Conservation (phyloP, 495 filamentous ascomycete genomes). For the Neurospora sp. region DNA sequence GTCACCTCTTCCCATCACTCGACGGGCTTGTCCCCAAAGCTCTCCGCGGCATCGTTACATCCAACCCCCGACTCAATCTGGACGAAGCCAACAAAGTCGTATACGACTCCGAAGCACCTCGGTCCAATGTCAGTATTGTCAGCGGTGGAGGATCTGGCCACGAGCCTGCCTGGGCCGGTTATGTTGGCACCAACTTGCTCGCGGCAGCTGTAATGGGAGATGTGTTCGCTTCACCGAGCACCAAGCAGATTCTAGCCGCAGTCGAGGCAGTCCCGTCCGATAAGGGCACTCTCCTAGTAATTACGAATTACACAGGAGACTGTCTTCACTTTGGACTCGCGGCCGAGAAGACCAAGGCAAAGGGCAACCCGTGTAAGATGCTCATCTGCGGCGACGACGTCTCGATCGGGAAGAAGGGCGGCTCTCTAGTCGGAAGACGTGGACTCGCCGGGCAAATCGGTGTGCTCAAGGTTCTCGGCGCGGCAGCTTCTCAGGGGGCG, state of each 20-base stretch:
- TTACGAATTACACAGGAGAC: slow-evolving; percentile 59
- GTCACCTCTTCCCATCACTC: slow-evolving; percentile 34
- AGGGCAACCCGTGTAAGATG: slow-evolving; percentile 43
- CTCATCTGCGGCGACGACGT: slow-evolving; percentile 53
- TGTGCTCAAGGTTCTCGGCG: slow-evolving; percentile 31
- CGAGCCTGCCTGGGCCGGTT: slow-evolving; percentile 55
- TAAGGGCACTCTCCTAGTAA: slow-evolving; percentile 49
- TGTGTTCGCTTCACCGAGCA: slow-evolving; percentile 52
- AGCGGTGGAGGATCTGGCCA: slow-evolving; percentile 53
- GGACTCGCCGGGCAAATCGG: slow-evolving; percentile 46
- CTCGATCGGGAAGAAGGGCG: slow-evolving; percentile 45
- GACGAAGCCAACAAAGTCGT: slow-evolving; percentile 49
- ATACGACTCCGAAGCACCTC: slow-evolving; percentile 40
- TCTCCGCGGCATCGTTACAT: slow-evolving; percentile 44
- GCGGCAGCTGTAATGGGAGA: slow-evolving; percentile 50
- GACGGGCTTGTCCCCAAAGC: slow-evolving; percentile 46
- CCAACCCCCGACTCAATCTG: slow-evolving; percentile 46
- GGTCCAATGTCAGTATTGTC: slow-evolving; percentile 45
- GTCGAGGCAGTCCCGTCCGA: slow-evolving; percentile 46
- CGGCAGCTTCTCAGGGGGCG: slow-evolving; percentile 32
- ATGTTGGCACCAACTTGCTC: slow-evolving; percentile 51
- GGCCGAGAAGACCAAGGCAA: slow-evolving; percentile 48
- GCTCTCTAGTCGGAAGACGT: slow-evolving; percentile 45
- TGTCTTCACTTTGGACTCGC: slow-evolving; percentile 56
- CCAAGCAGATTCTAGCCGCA: slow-evolving; percentile 51